Percentiles rank a stretch among this genome's conserved stretches.
phyloP scores from a whole-genome alignment of 2,329 filamentous ascomycete species.

The Lachnellula subtilissima region DNA sequence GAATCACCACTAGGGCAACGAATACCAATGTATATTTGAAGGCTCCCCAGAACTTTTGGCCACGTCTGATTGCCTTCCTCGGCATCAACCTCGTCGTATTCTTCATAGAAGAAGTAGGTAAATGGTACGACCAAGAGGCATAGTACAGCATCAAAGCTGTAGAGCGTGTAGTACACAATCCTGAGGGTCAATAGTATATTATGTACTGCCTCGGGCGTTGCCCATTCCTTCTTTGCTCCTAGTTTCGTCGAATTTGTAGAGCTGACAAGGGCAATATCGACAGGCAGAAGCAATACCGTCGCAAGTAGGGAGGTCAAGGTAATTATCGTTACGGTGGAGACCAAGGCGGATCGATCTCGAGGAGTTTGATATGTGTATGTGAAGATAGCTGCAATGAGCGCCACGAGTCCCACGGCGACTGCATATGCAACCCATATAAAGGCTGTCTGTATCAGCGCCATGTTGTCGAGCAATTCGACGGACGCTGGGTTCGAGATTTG shows the following conservation, averaged over 20 bases:
- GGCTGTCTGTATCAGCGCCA: slow-evolving; percentile 70
- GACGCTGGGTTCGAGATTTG: not conserved
- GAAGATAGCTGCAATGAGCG: slow-evolving; percentile 75
- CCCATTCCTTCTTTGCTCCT: slow-evolving; percentile 91
- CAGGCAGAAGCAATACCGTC: slow-evolving; percentile 85
- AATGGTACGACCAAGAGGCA: slow-evolving; percentile 90
- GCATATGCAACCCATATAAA: slow-evolving; percentile 95
- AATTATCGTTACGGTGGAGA: slow-evolving; percentile 80
- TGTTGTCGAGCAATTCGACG: slow-evolving; percentile 15
- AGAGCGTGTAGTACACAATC: slow-evolving; percentile 87
- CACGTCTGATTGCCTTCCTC: slow-evolving; percentile 71
- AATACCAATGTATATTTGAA: slow-evolving; percentile 89
- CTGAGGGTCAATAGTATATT: slow-evolving; percentile 76
- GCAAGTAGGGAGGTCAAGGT: slow-evolving; percentile 84
- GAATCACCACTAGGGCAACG: slow-evolving; percentile 68
- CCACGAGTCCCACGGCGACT: slow-evolving; percentile 70
- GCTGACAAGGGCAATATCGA: slow-evolving; percentile 92
- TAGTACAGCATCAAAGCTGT: slow-evolving; percentile 84
- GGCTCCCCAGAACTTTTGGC: slow-evolving; percentile 72
- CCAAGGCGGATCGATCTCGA: slow-evolving; percentile 74
- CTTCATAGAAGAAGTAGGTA: slow-evolving; percentile 97
- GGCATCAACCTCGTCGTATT: slow-evolving; percentile 86
- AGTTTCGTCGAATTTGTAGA: slow-evolving; percentile 72
- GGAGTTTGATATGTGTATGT: slow-evolving; percentile 90
- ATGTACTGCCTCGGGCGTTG: slow-evolving; percentile 73